Percentiles rank a stretch among this genome's conserved stretches.
Evolutionary conservation across 2,329 filamentous ascomycete species (phyloP).

Genomic region (Hymenoscyphus fructigenus): DNA sequence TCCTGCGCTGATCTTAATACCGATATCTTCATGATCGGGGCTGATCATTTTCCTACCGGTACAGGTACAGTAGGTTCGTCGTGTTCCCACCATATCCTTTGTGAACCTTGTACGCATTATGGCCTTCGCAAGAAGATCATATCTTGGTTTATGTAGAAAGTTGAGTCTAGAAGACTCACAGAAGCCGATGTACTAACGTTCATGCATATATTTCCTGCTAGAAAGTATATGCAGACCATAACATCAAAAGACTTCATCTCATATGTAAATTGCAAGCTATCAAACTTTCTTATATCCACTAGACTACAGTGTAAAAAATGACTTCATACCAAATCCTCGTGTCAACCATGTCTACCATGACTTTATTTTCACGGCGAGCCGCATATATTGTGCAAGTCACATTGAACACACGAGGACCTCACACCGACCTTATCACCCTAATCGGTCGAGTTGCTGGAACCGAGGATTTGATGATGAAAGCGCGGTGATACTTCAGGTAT

Average conservation of each 20-base stretch:
- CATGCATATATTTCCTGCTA: background rate
- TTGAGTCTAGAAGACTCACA: background rate
- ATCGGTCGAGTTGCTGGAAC: background rate
- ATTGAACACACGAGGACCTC: conserved; percentile 1
- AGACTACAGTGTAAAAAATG: background rate
- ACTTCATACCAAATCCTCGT: background rate
- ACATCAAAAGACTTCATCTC: too few relatives aligned
- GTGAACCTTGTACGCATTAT: background rate
- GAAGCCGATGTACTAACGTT: background rate
- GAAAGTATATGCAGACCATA: too few relatives aligned
- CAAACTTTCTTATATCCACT: background rate
- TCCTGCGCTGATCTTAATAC: background rate
- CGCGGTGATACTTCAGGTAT: background rate
- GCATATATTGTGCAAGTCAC: background rate
- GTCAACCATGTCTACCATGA: background rate
- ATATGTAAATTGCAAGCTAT: too few relatives aligned
- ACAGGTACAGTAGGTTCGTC: background rate
- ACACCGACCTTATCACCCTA: background rate
- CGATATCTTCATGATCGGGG: background rate
- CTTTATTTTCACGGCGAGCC: background rate
- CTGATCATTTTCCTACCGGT: background rate
- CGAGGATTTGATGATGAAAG: background rate
- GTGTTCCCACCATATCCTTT: background rate
- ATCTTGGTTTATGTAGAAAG: background rate
- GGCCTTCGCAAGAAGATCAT: background rate